Base-by-base conservation (phyloP, 2,329 filamentous ascomycete genomes). In the Ramularia endophylla region DNA sequence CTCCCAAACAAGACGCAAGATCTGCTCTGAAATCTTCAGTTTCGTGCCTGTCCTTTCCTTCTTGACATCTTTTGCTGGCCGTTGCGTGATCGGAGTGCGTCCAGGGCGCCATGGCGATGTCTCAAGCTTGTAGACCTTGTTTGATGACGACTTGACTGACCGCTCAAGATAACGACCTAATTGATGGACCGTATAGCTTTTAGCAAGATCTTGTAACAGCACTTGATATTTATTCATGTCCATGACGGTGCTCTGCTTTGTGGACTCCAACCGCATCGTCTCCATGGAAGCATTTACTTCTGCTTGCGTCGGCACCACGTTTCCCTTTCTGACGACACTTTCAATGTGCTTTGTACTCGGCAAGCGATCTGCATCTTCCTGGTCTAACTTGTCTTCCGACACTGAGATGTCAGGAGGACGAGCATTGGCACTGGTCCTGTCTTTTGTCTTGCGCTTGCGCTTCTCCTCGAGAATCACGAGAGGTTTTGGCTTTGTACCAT, bases 261-360 rank as follows among this genome's bases (percentile, higher is more conserved):
- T 13, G 9, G 36, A 36, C 6, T 50, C 19, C 12, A 56, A 56
- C 22, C 51, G 49, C 20, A 59, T 22, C 4, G 36, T 40, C 6
- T 60, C 54, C 15, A 61, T 59, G 5, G 57, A 58, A 7, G 51
- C 47, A 29, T 53, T 49, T 20, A 58, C 48, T 31, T 59, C 57
- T 30, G 44, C 44, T 12, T 53, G 52, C 20, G 52, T 45, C 4
- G 54, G 52, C 15, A 44, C 36, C n/a, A 36, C 22, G 11, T 44
- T 35, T 11, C 34, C 38, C 12, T 41, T 46, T 5, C 41, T 40
- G 30, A 57, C 45, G 8, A 44, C 48, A 25, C 44, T 42, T 31
- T 53, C 46, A 18, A 56, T 54, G 3, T 55, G 46, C 38, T 53
- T 41, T 27, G 51, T 44, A 33, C 48, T 56, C 32, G 52, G 37